Percentiles rank a stretch among this genome's conserved stretches.
These are phyloP conservation scores for Trichophyton rubrum DNA, from an alignment of 2,329 filamentous ascomycete genomes.

Conservation along the genomic window DNA sequence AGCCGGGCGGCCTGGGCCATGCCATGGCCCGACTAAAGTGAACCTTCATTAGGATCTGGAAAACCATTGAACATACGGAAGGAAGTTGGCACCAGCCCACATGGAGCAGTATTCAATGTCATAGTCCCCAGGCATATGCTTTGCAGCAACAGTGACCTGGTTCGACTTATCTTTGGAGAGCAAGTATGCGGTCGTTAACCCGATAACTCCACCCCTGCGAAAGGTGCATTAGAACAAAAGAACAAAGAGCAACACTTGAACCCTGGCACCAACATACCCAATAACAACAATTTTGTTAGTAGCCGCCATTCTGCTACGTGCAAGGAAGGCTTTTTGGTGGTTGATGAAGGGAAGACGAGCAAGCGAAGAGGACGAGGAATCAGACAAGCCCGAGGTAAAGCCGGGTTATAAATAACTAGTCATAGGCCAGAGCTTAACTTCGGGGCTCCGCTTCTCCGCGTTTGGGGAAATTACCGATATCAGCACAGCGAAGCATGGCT, in stretches of 20 bases:
- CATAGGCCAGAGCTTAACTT: too few relatives aligned
- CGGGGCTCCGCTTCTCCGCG: too few relatives aligned
- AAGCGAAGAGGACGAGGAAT: not conserved
- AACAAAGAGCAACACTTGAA: not conserved
- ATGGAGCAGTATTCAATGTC: slow-evolving; percentile 82
- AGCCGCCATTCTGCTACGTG: slow-evolving; percentile 5
- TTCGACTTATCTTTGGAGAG: slow-evolving; percentile 45
- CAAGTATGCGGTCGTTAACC: slow-evolving; percentile 52
- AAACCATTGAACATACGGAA: slow-evolving; percentile 46
- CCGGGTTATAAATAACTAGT: not conserved
- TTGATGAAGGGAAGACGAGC: not conserved
- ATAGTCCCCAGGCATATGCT: slow-evolving; percentile 89
- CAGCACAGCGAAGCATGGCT: too few relatives aligned
- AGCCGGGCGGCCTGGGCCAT: not conserved
- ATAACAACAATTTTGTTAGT: slow-evolving; percentile 29
- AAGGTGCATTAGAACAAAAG: not conserved
- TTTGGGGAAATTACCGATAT: too few relatives aligned
- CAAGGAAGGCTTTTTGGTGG: not conserved
- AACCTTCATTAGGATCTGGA: not conserved
- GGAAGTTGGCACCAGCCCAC: slow-evolving; percentile 73
- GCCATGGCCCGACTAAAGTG: not conserved
- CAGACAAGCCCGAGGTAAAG: not conserved
- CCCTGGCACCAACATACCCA: slow-evolving; percentile 20
- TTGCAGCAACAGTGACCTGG: slow-evolving; percentile 60
- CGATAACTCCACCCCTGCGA: slow-evolving; percentile 50